These are phyloP conservation scores for Coffea canephora DNA, from an alignment of 257 asterid species.

Conservation along the genomic window DNA sequence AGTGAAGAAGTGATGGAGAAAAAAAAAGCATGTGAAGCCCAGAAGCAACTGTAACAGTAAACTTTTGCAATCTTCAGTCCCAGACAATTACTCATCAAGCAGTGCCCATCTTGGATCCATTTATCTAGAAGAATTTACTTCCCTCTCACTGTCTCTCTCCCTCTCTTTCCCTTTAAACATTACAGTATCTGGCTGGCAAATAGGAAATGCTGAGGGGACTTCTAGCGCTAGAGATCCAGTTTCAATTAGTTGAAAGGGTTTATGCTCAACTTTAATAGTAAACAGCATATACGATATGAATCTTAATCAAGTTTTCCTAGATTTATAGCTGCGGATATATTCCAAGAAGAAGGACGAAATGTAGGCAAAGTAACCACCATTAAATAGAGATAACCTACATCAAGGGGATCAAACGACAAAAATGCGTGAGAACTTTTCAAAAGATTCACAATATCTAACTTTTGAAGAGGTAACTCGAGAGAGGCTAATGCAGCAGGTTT, in stretches of 20 bases:
- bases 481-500: not conserved
- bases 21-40: not conserved
- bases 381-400: not conserved
- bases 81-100: no score
- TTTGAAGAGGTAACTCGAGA: not conserved
- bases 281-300: not conserved
- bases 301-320: not conserved
- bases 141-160: not conserved
- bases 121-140: no score
- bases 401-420: not conserved
- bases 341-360: not conserved
- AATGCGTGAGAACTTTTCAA: not conserved
- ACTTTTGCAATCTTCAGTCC: no score
- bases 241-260: not conserved
- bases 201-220: not conserved
- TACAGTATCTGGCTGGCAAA: not conserved
- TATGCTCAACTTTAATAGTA: not conserved
- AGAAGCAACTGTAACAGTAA: no score
- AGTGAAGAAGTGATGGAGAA: not conserved
- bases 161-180: not conserved
- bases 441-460: not conserved
- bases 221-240: not conserved
- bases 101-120: no score
- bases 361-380: not conserved
- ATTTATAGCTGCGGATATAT: not conserved